Percentiles rank a stretch among this genome's conserved stretches.
Evolutionary conservation across 2,329 filamentous ascomycete species (phyloP).

Genomic region (Spiromastix sp.): DNA sequence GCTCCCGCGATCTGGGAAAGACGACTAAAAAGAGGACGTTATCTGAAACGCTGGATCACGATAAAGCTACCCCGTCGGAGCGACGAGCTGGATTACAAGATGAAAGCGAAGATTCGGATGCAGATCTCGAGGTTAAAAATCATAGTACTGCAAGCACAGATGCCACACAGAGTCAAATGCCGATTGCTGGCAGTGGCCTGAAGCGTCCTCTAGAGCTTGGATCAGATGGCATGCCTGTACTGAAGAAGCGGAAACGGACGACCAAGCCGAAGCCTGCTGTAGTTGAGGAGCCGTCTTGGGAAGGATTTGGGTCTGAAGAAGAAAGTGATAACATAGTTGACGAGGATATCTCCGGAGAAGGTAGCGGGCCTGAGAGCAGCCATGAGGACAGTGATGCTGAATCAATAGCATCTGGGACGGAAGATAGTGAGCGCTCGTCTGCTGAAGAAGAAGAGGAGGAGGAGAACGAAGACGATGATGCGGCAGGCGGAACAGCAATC

Average conservation of each 20-base stretch:
- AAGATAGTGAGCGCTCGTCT: conserved; percentile 13
- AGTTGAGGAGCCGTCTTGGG: conserved; percentile 32
- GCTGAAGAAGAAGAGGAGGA: conserved; percentile 27
- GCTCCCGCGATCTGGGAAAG: conserved; percentile 66
- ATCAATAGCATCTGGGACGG: conserved; percentile 18
- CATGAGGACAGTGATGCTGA: conserved; percentile 20
- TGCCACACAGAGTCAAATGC: not conserved
- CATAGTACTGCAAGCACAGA: not conserved
- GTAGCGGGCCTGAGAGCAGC: conserved; percentile 15
- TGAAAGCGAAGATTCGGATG: not conserved
- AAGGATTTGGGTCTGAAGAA: conserved; percentile 36
- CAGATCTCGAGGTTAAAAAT: not conserved
- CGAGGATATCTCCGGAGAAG: conserved; percentile 21
- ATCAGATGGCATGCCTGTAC: conserved; percentile 66
- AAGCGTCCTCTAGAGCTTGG: conserved; percentile 79
- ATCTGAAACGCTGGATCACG: conserved; percentile 11
- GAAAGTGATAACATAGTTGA: conserved; percentile 31
- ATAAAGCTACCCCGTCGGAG: conserved; percentile 14
- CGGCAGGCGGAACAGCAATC: conserved; percentile 13
- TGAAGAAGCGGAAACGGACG: conserved; percentile 61
- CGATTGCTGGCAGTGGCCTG: conserved; percentile 59
- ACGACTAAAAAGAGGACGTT: conserved; percentile 40
- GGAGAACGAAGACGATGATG: conserved; percentile 15
- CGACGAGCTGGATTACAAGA: not conserved
- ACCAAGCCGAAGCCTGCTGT: conserved; percentile 19